A percentile compares a stretch with the other conserved stretches of the same genome.
These are phyloP conservation scores for Pseudomassariella vexata DNA, from an alignment of 2,329 filamentous ascomycete genomes.

Conservation along the genomic window DNA sequence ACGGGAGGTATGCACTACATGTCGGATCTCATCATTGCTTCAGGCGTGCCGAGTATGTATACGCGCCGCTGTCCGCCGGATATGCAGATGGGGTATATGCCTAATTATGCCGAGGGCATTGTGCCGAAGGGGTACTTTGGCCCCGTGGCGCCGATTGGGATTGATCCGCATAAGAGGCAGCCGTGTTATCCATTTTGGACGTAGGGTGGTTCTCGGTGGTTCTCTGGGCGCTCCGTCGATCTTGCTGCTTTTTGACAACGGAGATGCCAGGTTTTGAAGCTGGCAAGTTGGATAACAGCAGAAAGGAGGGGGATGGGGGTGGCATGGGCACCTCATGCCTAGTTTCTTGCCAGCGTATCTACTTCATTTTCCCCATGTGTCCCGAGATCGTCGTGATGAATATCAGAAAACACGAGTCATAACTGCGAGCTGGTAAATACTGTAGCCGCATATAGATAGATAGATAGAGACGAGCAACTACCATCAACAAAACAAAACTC, in stretches of 20 bases:
- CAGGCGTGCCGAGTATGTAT: slow-evolving; percentile 10
- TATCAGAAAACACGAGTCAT: too few relatives aligned
- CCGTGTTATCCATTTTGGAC: slow-evolving; percentile 1
- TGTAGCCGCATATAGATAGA: background rate
- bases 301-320: too few relatives aligned
- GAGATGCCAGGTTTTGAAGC: too few relatives aligned
- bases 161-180: too few relatives aligned
- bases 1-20: slow-evolving; percentile 8
- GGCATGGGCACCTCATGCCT: too few relatives aligned
- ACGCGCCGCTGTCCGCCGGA: background rate
- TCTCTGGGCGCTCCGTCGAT: too few relatives aligned
- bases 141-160: slow-evolving; percentile 5
- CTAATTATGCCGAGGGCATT: background rate
- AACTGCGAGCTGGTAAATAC: background rate
- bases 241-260: too few relatives aligned
- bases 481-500: background rate
- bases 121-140: slow-evolving; percentile 5
- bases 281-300: too few relatives aligned
- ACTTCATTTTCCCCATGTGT: too few relatives aligned
- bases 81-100: background rate
- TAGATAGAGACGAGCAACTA: background rate
- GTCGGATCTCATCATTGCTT: slow-evolving; percentile 8
- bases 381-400: too few relatives aligned
- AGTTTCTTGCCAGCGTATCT: too few relatives aligned
- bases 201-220: too few relatives aligned